phyloP scores from a whole-genome alignment of 495 filamentous ascomycete genomes.

The Articulospora tetracladia region DNA sequence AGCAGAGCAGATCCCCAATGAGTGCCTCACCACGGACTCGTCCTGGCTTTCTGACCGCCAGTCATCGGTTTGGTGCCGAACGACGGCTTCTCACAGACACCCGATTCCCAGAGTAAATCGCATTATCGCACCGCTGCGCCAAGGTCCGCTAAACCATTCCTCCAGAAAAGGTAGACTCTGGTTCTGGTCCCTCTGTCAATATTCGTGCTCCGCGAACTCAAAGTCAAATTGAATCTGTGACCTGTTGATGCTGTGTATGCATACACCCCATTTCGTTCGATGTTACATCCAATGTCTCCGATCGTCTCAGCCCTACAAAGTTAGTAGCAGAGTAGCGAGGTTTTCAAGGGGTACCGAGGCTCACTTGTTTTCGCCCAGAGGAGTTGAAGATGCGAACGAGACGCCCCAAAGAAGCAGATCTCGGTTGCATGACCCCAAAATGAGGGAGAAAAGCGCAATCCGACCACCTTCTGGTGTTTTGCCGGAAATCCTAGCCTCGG shows the following conservation, averaged over 20 bases:
- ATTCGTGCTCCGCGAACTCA: not conserved
- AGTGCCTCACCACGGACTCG: not conserved
- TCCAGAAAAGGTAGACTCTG: not conserved
- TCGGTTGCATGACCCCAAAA: not conserved
- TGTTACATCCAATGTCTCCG: slow-evolving; percentile 14
- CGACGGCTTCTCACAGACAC: not conserved
- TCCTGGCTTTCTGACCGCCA: not conserved
- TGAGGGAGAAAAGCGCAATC: not conserved
- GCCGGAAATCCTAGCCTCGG: slow-evolving; percentile 16
- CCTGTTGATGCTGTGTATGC: not conserved
- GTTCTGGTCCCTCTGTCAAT: not conserved
- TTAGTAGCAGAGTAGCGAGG: not conserved
- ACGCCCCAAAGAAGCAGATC: not conserved
- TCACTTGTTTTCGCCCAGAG: not conserved
- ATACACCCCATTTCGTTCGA: not conserved
- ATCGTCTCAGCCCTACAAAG: slow-evolving; percentile 25
- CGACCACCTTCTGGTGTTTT: not conserved
- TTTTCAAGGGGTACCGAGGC: not conserved
- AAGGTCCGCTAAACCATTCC: not conserved
- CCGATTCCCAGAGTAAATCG: not conserved
- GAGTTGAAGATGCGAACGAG: not conserved
- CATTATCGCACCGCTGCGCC: not conserved
- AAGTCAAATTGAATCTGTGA: not conserved
- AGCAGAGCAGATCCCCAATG: no score
- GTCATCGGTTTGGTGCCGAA: not conserved